A percentile compares a stretch with the other conserved stretches of the same genome.
Evolutionary conservation across 345 rosid species (phyloP).

Genomic region (Eucalyptus erythrocorys): DNA sequence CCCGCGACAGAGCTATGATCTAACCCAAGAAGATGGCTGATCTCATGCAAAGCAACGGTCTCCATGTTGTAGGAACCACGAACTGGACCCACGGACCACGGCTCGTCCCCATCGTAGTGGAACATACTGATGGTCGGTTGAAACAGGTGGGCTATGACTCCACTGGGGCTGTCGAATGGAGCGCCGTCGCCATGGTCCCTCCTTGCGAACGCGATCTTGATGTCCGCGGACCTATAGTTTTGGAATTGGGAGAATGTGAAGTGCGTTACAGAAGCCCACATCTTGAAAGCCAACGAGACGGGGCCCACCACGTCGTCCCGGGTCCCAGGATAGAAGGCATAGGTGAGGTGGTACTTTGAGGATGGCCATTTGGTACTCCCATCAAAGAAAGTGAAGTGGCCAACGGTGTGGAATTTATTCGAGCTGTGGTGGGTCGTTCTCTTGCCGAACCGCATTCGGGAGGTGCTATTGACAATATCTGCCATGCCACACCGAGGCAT

Average conservation of each 20-base stretch:
- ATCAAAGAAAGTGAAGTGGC: neutral
- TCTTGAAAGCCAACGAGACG: neutral
- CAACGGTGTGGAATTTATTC: neutral
- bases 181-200: neutral
- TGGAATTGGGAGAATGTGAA: neutral
- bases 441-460: neutral
- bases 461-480: constrained; percentile 14
- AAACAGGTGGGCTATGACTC: constrained; percentile 10
- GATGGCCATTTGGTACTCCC: constrained; percentile 10
- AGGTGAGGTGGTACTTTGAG: constrained; percentile 1
- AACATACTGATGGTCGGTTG: constrained; percentile 10
- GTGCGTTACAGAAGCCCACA: constrained; percentile 5
- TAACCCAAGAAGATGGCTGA: constrained; percentile 27
- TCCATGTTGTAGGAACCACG: neutral
- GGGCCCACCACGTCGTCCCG: neutral
- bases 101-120: constrained; percentile 16
- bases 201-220: constrained; percentile 2
- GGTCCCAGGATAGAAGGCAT: neutral
- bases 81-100: neutral
- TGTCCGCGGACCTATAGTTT: neutral
- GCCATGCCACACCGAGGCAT: constrained; percentile 15
- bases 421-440: neutral
- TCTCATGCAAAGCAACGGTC: constrained; percentile 25
- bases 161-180: constrained; percentile 5
- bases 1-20: constrained; percentile 1